A percentile compares a stretch with the other conserved stretches of the same genome.
Evolutionary conservation across 2,329 filamentous ascomycete species (phyloP).

Genomic region (Rhytidhysteron rufulum): DNA sequence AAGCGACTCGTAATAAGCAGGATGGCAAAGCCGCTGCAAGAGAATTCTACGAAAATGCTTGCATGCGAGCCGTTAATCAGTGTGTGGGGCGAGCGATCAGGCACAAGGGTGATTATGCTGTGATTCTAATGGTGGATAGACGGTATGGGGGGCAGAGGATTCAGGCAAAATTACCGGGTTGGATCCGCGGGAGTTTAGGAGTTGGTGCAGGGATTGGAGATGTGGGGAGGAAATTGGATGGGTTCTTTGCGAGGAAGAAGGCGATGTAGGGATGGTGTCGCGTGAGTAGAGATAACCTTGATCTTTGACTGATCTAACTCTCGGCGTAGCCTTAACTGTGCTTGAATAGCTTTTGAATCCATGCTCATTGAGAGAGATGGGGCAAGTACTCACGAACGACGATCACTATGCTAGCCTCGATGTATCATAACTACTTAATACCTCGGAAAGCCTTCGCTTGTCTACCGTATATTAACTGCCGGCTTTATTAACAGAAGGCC

Average conservation of each 20-base stretch:
- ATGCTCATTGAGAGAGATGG: no score
- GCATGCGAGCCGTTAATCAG: slow-evolving; percentile 96
- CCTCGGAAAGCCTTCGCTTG: no score
- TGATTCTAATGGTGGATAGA: slow-evolving; percentile 79
- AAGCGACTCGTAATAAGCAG: slow-evolving; percentile 35
- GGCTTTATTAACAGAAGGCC: no score
- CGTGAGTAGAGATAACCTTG: no score
- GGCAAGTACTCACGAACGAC: no score
- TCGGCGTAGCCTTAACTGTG: no score
- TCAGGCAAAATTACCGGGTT: slow-evolving; percentile 74
- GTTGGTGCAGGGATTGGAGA: slow-evolving; percentile 37
- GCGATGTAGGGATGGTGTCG: no score
- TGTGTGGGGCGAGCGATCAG: slow-evolving; percentile 90
- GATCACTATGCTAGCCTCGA: no score
- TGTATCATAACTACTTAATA: no score
- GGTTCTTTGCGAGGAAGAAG: slow-evolving; percentile 34
- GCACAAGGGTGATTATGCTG: slow-evolving; percentile 83
- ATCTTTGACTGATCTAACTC: no score
- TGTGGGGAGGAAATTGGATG: slow-evolving; percentile 36
- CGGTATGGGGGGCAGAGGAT: slow-evolving; percentile 74
- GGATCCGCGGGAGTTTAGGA: slow-evolving; percentile 72
- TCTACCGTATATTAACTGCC: no score
- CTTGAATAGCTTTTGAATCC: no score
- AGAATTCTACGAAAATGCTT: slow-evolving; percentile 90
- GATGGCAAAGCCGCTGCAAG: slow-evolving; percentile 52